Evolutionary conservation across 306 rosid species (phyloP), one percentile per base, ranked within the genome.

Genomic region (Vachellia pachyceras): DNA sequence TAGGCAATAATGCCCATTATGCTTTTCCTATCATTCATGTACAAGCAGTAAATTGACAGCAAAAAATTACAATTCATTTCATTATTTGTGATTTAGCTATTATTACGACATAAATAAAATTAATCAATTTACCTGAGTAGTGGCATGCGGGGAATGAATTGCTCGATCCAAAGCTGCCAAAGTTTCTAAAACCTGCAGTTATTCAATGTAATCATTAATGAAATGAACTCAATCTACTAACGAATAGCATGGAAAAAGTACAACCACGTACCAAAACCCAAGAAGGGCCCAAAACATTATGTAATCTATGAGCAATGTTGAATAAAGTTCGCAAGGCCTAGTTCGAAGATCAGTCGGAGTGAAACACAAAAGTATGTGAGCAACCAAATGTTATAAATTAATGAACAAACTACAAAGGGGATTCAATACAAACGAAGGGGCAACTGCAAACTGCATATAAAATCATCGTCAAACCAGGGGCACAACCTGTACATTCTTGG

Each of bases 261-360:
- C 77, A 65, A 44, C 37, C 36, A 88, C 97, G 12, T 91, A 95
- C 99, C 97, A 95, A 83, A 73, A 95, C 97, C 99, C 99, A 95
- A 15, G 99, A 95, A 72, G 95, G 97, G 18, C 99, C 99, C 93
- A 95, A 79, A 84, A 95, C 95, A 87, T 95, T 95, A 83, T 91
- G 97, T 81, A 95, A 81, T 55, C 99, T 94, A 74, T 95, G 99
- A 77, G 99, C 97, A 81, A 93, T 90, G 88, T 95, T 95, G 94
- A 95, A 95, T 67, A 95, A 95, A 72, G 99, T 95, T 88, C 99
- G 91, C 82, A 95, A 89, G 77, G 99, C 99, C 99, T 95, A 84
- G 83, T 83, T 79, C 49, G 33, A 80, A 78, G 69, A 87, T 73
- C 58, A 86, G 47, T 66, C 73, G 65, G 40, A 61, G 75, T 49